phyloP scores from a whole-genome alignment of 768 basidiomycete genomes.

The Lyophyllum semitale region DNA sequence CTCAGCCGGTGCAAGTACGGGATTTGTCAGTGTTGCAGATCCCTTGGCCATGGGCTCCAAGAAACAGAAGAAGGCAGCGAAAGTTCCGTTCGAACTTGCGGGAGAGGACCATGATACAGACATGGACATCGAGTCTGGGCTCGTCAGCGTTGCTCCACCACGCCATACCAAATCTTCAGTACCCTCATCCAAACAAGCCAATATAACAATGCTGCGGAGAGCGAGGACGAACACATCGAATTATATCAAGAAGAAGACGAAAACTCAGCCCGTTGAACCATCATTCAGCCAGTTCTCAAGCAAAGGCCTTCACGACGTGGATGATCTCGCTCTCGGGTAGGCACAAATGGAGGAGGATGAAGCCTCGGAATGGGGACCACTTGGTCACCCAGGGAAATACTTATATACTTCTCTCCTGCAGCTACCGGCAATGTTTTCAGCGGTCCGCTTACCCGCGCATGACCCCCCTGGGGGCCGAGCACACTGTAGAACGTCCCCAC shows the following conservation, averaged over 20 bases:
- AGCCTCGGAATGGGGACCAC: too few relatives aligned
- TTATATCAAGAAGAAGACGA: conserved; percentile 28
- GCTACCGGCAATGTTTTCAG: too few relatives aligned
- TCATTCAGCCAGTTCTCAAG: conserved; percentile 44
- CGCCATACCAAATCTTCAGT: conserved; percentile 55
- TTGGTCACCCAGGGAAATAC: too few relatives aligned
- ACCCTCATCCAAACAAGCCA: conserved; percentile 27
- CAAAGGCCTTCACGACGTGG: conserved; percentile 52
- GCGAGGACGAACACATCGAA: conserved; percentile 41
- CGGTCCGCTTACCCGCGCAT: too few relatives aligned
- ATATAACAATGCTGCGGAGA: conserved; percentile 43
- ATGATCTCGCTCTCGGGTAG: too few relatives aligned
- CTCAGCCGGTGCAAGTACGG: conserved; percentile 67
- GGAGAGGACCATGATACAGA: conserved; percentile 72
- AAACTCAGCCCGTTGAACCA: conserved; percentile 20
- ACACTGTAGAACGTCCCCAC: too few relatives aligned
- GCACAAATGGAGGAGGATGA: too few relatives aligned
- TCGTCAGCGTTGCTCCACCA: conserved; percentile 37
- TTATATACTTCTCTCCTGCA: too few relatives aligned
- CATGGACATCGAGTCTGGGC: conserved; percentile 61
- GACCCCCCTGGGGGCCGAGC: too few relatives aligned
- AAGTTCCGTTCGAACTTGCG: conserved; percentile 44
- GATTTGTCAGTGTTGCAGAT: conserved; percentile 71
- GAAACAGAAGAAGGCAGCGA: conserved; percentile 42
- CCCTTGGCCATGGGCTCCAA: conserved; percentile 54